These are phyloP conservation scores for Trametes cubensis DNA, from an alignment of 768 basidiomycete species.

Conservation along the genomic window DNA sequence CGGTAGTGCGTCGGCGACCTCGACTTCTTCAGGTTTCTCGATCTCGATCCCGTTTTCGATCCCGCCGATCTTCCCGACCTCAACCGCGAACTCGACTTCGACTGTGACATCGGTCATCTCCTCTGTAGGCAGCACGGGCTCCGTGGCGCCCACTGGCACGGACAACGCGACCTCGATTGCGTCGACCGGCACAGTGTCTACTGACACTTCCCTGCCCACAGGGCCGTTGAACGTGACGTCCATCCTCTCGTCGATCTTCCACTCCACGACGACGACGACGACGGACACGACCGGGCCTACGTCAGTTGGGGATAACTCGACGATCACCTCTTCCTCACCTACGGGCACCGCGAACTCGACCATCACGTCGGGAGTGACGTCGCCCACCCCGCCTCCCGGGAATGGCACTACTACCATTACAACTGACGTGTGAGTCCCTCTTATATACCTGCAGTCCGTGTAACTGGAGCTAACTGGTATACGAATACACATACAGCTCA, in stretches of 20 bases:
- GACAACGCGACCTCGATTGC: no score
- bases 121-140: background rate
- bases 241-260: slow-evolving; percentile 32
- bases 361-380: slow-evolving; percentile 9
- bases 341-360: slow-evolving; percentile 8
- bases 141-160: background rate
- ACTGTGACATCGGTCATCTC: background rate
- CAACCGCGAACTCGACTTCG: background rate
- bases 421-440: background rate
- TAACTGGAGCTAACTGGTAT: slow-evolving; percentile 1
- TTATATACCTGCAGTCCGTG: background rate
- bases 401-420: slow-evolving; percentile 8
- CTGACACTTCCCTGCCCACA: no score
- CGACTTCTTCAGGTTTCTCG: no score
- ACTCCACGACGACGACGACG: slow-evolving; percentile 9
- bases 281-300: background rate
- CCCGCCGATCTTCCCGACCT: slow-evolving; percentile 30
- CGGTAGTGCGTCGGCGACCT: no score
- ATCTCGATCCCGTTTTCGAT: background rate
- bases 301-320: slow-evolving; percentile 4
- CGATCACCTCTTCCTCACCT: background rate
- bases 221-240: slow-evolving; percentile 32
- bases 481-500: background rate
- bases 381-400: background rate
- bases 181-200: no score